phyloP scores from a whole-genome alignment of 495 filamentous ascomycete genomes.

The Aspergillus nidulans region DNA sequence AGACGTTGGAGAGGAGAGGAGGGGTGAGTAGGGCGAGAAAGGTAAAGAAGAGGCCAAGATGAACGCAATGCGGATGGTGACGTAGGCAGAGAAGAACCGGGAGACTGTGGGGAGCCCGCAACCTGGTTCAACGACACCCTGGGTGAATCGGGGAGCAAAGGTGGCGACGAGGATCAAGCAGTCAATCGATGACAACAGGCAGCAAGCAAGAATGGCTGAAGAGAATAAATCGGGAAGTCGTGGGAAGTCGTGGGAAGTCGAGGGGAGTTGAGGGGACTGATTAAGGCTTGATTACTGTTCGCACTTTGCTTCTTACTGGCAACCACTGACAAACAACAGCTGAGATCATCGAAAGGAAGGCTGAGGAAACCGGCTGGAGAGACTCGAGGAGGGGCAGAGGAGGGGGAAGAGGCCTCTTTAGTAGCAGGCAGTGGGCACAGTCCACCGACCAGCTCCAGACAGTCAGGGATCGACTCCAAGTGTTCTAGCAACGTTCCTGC shows the following conservation, averaged over 20 bases:
- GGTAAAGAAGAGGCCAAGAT: constrained; percentile 7
- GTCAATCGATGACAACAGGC: not conserved
- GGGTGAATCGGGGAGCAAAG: not conserved
- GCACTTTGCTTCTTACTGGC: constrained; percentile 4
- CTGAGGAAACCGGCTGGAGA: constrained; percentile 3
- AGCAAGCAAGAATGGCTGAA: not conserved
- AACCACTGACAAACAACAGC: constrained; percentile 7
- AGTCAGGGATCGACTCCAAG: not conserved
- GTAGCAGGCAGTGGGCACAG: not conserved
- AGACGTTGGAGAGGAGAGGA: not conserved
- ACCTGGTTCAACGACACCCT: not conserved
- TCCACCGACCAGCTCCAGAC: not conserved
- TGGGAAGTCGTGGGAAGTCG: too few relatives aligned
- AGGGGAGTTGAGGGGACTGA: not conserved
- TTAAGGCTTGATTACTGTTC: constrained; percentile 7
- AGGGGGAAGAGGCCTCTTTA: constrained; percentile 1
- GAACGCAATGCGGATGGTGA: constrained; percentile 24
- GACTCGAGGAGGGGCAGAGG: not conserved
- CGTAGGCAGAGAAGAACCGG: constrained; percentile 19
- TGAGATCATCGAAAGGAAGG: constrained; percentile 3
- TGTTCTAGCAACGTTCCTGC: not conserved
- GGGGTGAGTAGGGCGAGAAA: constrained; percentile 11
- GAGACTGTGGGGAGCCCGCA: not conserved
- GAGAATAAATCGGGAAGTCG: not conserved
- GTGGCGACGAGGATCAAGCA: not conserved